Base-by-base conservation (phyloP, 2,329 filamentous ascomycete genomes). In the Diaporthe caulivora region DNA sequence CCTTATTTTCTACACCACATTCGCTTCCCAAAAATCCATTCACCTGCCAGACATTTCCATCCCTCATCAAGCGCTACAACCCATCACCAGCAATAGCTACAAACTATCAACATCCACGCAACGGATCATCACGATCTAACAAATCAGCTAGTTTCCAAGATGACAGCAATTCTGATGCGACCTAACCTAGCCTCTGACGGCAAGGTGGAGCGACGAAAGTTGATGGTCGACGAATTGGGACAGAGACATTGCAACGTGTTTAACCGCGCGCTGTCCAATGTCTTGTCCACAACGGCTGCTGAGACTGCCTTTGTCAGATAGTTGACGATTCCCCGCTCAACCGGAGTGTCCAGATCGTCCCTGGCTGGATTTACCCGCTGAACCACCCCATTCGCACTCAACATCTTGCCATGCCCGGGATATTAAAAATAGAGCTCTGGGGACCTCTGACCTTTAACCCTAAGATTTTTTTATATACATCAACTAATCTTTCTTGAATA, bases 341-440 rank as follows among this genome's bases (percentile, higher is more conserved):
- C 26, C 37, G 65, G 53, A 51, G 11, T 31, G 55, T 54, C n/a
- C 4, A 9, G n/a, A n/a, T 40, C n/a, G 3, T 26, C 3, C 31
- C 7, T 42, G 3, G 13, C 26, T 10, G 47, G 47, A 18, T 54
- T 47, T 68, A 42, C 31, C 64, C 47, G 13, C 11, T 8, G 13
- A n/a, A 9, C 10, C 47, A 68, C 47, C 64, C 64, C 40, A 17
- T 42, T 42, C 31, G n/a, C 24, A 18, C 2, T n/a, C 53, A 72
- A 21, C 75, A 76, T 44, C 31, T 18, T 7, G 17, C 72, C 75
- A 37, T 76, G 71, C 67, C 69, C 73, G 1, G 71, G 74, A 21
- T n/a, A n/a, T n/a, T n/a, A n/a, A n/a, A n/a, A n/a, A n/a, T n/a
- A n/a, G n/a, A n/a, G n/a, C n/a, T n/a, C n/a, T n/a, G n/a, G n/a